A percentile compares a stretch with the other conserved stretches of the same genome.
Conservation (phyloP, 331 rosid species). For the Pyrus hybrid region DNA sequence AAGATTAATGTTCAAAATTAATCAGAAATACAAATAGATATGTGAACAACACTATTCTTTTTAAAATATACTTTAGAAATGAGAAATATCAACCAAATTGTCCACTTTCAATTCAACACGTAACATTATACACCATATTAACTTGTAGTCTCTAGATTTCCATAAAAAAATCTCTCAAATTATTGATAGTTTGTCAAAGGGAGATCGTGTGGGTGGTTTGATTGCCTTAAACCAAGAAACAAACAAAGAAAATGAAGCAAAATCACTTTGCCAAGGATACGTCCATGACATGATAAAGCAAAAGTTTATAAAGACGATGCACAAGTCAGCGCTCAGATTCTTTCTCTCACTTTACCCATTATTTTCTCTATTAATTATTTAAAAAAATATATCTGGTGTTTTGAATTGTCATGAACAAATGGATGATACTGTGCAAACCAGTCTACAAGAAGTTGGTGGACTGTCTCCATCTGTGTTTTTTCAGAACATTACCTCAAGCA, state of each 20-base stretch:
- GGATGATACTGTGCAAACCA: neutral
- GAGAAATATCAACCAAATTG: too few species aligned
- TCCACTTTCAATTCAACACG: too few species aligned
- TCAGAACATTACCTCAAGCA: neutral
- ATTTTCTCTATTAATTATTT: neutral
- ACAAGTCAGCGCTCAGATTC: constrained; percentile 26
- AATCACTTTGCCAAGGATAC: constrained; percentile 9
- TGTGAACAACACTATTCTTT: too few species aligned
- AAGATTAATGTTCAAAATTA: too few species aligned
- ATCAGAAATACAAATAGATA: too few species aligned
- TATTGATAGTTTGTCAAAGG: too few species aligned
- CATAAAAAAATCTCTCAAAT: too few species aligned
- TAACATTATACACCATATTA: too few species aligned
- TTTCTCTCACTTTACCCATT: neutral
- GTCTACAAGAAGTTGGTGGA: neutral
- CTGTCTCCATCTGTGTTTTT: neutral
- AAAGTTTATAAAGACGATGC: constrained; percentile 2
- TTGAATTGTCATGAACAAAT: neutral
- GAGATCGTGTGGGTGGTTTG: too few species aligned
- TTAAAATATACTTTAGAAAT: too few species aligned
- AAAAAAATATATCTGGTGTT: neutral
- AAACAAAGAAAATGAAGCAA: neutral
- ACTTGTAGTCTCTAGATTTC: too few species aligned
- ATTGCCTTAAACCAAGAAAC: neutral
- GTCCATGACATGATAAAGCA: constrained; percentile 6